These are phyloP conservation scores for Keithomyces neogunnii DNA, from an alignment of 2,329 filamentous ascomycete genomes.

Conservation along the genomic window DNA sequence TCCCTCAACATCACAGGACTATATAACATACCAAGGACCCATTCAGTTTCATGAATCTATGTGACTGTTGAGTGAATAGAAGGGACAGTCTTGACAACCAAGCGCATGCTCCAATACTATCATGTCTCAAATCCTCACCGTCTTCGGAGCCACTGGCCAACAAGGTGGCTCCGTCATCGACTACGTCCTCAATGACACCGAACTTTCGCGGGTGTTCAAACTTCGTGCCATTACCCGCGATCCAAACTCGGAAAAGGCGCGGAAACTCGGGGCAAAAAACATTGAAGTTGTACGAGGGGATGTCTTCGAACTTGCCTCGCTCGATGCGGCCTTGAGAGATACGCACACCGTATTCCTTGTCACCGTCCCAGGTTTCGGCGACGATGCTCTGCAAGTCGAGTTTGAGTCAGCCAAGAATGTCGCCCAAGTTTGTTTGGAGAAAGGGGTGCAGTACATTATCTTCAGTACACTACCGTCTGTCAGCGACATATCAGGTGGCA, in stretches of 20 bases:
- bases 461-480: conserved; percentile 39
- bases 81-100: too few species aligned
- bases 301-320: conserved; percentile 25
- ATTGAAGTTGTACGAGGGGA: not conserved
- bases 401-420: conserved; percentile 10
- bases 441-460: conserved; percentile 22
- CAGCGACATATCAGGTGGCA: conserved; percentile 30
- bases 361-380: conserved; percentile 11
- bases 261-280: conserved; percentile 1
- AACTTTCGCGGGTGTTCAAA: conserved; percentile 31
- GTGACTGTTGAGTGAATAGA: too few species aligned
- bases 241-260: conserved; percentile 7
- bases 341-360: conserved; percentile 35
- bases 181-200: conserved; percentile 35
- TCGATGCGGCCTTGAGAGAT: conserved; percentile 25
- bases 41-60: too few species aligned
- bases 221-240: conserved; percentile 39
- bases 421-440: conserved; percentile 6
- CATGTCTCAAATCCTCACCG: conserved; percentile 21
- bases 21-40: too few species aligned
- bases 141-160: conserved; percentile 41
- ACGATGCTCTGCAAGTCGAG: not conserved
- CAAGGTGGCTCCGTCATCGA: conserved; percentile 40
- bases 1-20: too few species aligned
- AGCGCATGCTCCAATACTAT: too few species aligned